These are phyloP conservation scores for Phytopythium litorale DNA, from an alignment of 352 stramenopile genomes.

Conservation along the genomic window DNA sequence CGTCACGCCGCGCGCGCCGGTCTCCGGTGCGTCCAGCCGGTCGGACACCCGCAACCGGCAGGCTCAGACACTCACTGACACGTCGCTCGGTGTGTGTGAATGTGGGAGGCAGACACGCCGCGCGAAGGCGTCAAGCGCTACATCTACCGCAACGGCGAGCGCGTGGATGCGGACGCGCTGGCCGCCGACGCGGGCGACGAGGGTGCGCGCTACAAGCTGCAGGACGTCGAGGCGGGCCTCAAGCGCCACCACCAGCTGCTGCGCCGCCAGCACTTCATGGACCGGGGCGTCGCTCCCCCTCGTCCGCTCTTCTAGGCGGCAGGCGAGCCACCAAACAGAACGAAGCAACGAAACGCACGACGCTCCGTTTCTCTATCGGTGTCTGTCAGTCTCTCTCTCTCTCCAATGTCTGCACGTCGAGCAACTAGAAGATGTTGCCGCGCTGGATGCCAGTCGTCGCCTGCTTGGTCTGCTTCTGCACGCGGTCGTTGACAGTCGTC, in stretches of 20 bases:
- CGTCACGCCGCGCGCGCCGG: slow-evolving; percentile 59
- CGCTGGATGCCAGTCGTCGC: slow-evolving; percentile 36
- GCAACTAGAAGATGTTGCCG: slow-evolving; percentile 34
- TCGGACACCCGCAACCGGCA: not conserved
- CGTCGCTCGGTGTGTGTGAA: not conserved
- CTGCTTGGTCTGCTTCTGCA: slow-evolving; percentile 70
- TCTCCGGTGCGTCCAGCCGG: slow-evolving; percentile 28
- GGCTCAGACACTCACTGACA: not conserved
- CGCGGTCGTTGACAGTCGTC: slow-evolving; percentile 55
- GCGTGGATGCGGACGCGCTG: slow-evolving; percentile 40
- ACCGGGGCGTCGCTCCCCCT: slow-evolving; percentile 50
- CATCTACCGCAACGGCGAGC: slow-evolving; percentile 81
- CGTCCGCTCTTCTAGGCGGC: slow-evolving; percentile 32
- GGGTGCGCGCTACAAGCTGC: slow-evolving; percentile 62
- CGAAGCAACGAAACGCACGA: not conserved
- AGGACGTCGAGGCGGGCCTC: slow-evolving; percentile 68
- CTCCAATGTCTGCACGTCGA: no score
- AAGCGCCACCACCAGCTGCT: slow-evolving; percentile 73
- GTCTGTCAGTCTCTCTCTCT: not conserved
- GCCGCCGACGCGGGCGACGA: slow-evolving; percentile 43
- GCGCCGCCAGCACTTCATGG: slow-evolving; percentile 85
- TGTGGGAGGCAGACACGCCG: slow-evolving; percentile 9
- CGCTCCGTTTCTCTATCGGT: not conserved
- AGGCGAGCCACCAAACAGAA: not conserved
- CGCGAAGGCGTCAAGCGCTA: slow-evolving; percentile 71